Conservation (phyloP, 306 rosid species). For the Cucurbita argyrosperma region DNA sequence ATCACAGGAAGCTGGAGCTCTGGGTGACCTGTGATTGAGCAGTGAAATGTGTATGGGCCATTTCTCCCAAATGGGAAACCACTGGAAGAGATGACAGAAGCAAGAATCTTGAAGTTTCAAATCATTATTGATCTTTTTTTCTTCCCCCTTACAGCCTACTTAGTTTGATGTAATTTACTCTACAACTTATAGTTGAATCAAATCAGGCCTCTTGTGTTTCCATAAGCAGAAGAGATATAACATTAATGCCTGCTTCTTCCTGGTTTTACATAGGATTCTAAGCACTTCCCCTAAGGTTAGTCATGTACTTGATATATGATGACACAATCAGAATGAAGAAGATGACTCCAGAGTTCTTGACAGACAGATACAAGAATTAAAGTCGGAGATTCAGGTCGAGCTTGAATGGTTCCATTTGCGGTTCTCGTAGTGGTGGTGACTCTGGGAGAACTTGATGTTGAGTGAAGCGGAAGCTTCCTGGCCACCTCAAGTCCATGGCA, state of each 20-base stretch:
- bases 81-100: neutral
- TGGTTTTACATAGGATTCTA: neutral
- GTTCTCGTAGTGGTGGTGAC: constrained; percentile 27
- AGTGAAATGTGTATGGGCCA: neutral
- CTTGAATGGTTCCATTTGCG: constrained; percentile 30
- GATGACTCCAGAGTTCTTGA: neutral
- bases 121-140: neutral
- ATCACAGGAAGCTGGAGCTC: neutral
- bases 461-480: constrained; percentile 75
- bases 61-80: neutral
- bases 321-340: neutral
- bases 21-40: neutral
- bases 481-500: constrained; percentile 51
- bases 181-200: neutral
- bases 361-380: constrained; percentile 13
- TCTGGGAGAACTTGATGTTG: constrained; percentile 25
- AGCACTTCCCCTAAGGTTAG: neutral
- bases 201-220: neutral
- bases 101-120: neutral
- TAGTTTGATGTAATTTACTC: neutral
- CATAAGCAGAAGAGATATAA: neutral
- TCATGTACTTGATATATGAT: constrained; percentile 1
- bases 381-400: constrained; percentile 78
- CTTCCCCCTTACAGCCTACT: neutral
- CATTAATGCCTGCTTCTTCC: neutral